Conservation (phyloP, 805 yeast species). For the Candida pini region DNA sequence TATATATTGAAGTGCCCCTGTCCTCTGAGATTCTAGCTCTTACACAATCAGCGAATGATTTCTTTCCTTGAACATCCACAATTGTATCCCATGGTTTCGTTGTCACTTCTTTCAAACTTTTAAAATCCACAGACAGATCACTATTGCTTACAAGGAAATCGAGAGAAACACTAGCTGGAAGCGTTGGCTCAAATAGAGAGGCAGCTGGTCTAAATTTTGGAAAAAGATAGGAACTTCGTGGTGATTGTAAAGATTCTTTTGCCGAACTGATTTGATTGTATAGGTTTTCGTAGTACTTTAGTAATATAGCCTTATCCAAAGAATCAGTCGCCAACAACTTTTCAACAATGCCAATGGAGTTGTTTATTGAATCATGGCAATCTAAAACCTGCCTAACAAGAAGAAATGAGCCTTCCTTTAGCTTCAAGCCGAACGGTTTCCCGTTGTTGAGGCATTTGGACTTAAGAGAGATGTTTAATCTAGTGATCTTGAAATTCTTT, state of each 20-base stretch:
- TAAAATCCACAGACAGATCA: conserved; percentile 57
- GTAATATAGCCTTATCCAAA: conserved; percentile 18
- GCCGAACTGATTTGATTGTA: conserved; percentile 30
- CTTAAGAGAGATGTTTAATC: conserved; percentile 36
- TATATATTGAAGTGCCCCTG: conserved; percentile 32
- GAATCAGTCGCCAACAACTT: conserved; percentile 23
- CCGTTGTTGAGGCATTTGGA: conserved; percentile 37
- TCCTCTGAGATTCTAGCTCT: conserved; percentile 48
- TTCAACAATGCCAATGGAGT: conserved; percentile 39
- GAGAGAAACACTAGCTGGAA: conserved; percentile 43
- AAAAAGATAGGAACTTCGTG: conserved; percentile 50
- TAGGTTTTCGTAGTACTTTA: conserved; percentile 20
- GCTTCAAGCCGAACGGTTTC: conserved; percentile 32
- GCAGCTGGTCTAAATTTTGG: conserved; percentile 45
- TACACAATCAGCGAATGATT: conserved; percentile 52
- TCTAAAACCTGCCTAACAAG: conserved; percentile 37
- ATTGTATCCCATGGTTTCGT: conserved; percentile 61
- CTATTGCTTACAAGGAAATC: conserved; percentile 58
- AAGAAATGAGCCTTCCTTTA: conserved; percentile 31
- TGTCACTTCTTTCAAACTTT: conserved; percentile 41
- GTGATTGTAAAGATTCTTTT: conserved; percentile 38
- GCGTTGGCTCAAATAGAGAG: conserved; percentile 37
- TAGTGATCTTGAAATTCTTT: conserved; percentile 46
- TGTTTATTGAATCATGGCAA: conserved; percentile 31
- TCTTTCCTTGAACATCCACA: conserved; percentile 35